Evolutionary conservation across 176 grass and related monocot genomes (phyloP).

Genomic region (Calamus simplicifolius): DNA sequence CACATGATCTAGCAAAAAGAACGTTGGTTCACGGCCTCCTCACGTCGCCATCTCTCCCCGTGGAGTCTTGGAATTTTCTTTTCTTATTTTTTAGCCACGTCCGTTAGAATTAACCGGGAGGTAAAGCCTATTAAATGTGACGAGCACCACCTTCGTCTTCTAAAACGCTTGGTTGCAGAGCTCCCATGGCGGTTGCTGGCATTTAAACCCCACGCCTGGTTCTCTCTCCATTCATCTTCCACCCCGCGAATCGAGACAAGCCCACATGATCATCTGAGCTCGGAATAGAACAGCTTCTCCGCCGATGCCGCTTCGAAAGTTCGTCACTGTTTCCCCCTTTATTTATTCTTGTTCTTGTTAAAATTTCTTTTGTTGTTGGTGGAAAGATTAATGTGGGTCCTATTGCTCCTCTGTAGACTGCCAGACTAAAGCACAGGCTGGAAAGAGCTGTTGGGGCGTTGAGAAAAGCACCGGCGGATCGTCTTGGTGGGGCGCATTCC

Average conservation of each 20-base stretch:
- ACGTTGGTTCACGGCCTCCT: too few species aligned
- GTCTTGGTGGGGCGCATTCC: neutral
- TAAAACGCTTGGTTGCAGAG: conserved; percentile 3
- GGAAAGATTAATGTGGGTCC: neutral
- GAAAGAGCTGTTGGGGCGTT: conserved; percentile 8
- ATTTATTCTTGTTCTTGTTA: neutral
- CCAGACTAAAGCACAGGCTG: conserved; percentile 7
- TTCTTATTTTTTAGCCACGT: too few species aligned
- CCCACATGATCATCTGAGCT: too few species aligned
- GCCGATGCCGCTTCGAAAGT: neutral
- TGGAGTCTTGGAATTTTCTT: too few species aligned
- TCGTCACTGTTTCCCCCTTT: neutral
- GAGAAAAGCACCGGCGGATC: neutral
- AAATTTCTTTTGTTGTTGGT: too few species aligned
- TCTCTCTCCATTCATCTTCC: too few species aligned
- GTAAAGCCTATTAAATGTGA: neutral
- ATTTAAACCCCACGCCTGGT: neutral
- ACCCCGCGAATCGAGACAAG: too few species aligned
- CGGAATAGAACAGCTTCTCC: neutral
- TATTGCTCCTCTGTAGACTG: neutral
- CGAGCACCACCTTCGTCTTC: too few species aligned
- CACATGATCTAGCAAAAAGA: neutral
- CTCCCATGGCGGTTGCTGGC: neutral
- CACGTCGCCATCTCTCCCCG: too few species aligned
- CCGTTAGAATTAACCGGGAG: neutral